Conservation (phyloP, 805 yeast species). For the Cyberlindnera euphorbiiphila region DNA sequence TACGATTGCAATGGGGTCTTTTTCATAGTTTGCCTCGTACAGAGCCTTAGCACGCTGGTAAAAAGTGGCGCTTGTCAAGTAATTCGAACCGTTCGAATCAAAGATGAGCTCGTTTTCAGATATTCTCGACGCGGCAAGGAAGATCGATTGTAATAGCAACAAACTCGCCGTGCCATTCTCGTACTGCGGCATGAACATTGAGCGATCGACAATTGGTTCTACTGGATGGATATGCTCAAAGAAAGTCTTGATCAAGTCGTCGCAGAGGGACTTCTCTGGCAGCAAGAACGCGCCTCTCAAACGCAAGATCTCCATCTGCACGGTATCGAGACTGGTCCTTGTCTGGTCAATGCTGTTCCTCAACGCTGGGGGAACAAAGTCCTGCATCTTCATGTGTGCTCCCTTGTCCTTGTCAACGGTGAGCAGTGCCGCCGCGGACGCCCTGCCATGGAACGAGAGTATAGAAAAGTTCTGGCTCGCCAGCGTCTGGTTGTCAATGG, state of each 20-base stretch:
- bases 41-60: conserved; percentile 72
- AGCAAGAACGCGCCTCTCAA: conserved; percentile 66
- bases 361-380: conserved; percentile 26
- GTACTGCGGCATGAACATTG: conserved; percentile 56
- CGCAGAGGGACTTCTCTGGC: conserved; percentile 56
- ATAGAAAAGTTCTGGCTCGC: conserved; percentile 19
- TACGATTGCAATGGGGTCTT: conserved; percentile 56
- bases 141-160: conserved; percentile 61
- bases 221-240: conserved; percentile 64
- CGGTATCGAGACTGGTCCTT: conserved; percentile 40
- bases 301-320: conserved; percentile 61
- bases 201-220: conserved; percentile 63
- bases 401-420: conserved; percentile 13
- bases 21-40: conserved; percentile 65
- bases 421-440: conserved; percentile 38
- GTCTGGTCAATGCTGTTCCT: conserved; percentile 27
- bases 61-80: conserved; percentile 53
- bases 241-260: conserved; percentile 56
- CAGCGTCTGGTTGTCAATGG: conserved; percentile 26
- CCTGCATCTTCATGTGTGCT: conserved; percentile 33
- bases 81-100: conserved; percentile 43
- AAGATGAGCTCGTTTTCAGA: conserved; percentile 48
- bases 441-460: conserved; percentile 49
- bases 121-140: conserved; percentile 64
- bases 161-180: conserved; percentile 55